phyloP scores from a whole-genome alignment of 441 rosid genomes.

The Populus hybrid region DNA sequence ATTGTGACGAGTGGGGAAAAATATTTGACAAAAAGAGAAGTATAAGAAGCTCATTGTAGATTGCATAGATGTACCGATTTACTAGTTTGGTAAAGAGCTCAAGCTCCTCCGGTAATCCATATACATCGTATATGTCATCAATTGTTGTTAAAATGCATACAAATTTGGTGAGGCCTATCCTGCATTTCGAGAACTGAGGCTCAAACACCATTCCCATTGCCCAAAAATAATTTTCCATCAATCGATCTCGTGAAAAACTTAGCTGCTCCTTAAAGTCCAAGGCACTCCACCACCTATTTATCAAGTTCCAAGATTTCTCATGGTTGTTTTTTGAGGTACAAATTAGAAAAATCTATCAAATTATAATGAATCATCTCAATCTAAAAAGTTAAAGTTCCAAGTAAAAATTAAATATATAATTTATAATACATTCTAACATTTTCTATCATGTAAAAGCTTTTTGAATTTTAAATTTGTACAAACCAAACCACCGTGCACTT shows the following conservation, averaged over 20 bases:
- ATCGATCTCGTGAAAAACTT: constrained; percentile 26
- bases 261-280: constrained; percentile 13
- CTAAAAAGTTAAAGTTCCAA: no score
- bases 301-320: neutral
- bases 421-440: no score
- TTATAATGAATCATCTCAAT: no score
- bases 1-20: no score
- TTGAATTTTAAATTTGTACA: no score
- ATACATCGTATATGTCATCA: constrained; percentile 40
- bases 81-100: constrained; percentile 27
- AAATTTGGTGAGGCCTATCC: constrained; percentile 23
- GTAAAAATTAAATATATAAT: no score
- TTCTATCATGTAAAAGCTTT: rapidly evolving
- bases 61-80: neutral
- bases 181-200: constrained; percentile 18
- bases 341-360: no score
- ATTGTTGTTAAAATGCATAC: constrained; percentile 18
- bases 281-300: constrained; percentile 35
- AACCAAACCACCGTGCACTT: rapidly evolving
- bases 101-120: constrained; percentile 33
- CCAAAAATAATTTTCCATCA: constrained; percentile 31
- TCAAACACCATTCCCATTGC: constrained; percentile 20
- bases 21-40: neutral
- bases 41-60: constrained; percentile 1
- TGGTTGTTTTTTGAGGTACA: neutral